These are phyloP conservation scores for Vitis amurensis DNA, from an alignment of 164 flowering plant species.

Conservation along the genomic window DNA sequence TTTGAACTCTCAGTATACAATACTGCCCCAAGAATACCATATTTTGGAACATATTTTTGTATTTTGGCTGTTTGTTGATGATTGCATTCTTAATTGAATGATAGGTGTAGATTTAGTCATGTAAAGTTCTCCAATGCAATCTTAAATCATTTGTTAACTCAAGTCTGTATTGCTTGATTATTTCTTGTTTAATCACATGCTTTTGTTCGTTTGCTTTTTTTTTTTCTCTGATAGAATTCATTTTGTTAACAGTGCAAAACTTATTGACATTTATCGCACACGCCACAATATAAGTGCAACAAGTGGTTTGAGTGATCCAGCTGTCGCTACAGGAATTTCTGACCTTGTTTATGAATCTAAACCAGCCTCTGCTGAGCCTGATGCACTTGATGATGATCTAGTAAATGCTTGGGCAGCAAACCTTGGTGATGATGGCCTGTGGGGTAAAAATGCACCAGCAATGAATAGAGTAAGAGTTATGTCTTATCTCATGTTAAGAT, in stretches of 20 bases:
- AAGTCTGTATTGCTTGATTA: too few relatives aligned
- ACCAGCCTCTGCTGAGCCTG: constrained; percentile 52
- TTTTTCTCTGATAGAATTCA: not conserved
- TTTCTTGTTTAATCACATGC: too few relatives aligned
- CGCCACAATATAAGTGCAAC: constrained; percentile 91
- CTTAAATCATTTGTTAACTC: too few relatives aligned
- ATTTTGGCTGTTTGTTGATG: too few relatives aligned
- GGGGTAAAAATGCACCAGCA: constrained; percentile 87
- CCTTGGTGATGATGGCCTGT: constrained; percentile 88
- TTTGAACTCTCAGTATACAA: too few relatives aligned
- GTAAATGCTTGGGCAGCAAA: constrained; percentile 95
- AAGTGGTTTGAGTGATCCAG: constrained; percentile 87
- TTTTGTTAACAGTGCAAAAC: constrained; percentile 70
- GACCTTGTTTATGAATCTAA: constrained; percentile 90
- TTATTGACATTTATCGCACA: constrained; percentile 85
- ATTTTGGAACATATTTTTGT: too few relatives aligned
- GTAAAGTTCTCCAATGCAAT: too few relatives aligned
- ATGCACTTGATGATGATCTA: constrained; percentile 81
- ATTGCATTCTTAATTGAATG: too few relatives aligned
- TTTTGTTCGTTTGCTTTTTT: too few relatives aligned
- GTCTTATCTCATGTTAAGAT: not conserved
- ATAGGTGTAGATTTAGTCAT: too few relatives aligned
- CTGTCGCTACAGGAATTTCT: constrained; percentile 97
- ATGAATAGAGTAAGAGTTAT: constrained; percentile 73
- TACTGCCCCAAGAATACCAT: too few relatives aligned